phyloP scores from a whole-genome alignment of 768 basidiomycete species.

The Rhodosporidiobolus odoratus region DNA sequence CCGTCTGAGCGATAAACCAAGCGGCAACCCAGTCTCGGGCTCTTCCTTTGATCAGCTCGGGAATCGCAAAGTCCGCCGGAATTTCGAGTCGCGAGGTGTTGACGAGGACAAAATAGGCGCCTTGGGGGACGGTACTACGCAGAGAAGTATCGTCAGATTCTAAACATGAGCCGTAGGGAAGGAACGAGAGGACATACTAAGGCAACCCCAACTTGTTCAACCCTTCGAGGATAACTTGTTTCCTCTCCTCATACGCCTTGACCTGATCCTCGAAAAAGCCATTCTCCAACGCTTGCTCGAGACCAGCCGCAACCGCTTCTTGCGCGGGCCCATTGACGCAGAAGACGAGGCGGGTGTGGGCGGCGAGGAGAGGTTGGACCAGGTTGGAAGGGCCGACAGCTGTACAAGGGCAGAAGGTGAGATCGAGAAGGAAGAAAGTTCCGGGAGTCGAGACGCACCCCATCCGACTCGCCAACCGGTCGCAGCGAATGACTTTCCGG shows the following conservation, averaged over 20 bases:
- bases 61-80: conserved; percentile 45
- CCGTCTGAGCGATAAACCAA: conserved; percentile 42
- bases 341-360: conserved; percentile 84
- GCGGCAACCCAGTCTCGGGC: conserved; percentile 48
- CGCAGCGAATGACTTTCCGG: conserved; percentile 69
- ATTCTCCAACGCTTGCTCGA: conserved; percentile 71
- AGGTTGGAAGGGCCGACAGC: conserved; percentile 9
- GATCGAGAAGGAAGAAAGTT: conserved; percentile 77
- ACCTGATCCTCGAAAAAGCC: conserved; percentile 73
- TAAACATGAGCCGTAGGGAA: background rate
- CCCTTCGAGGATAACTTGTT: conserved; percentile 65
- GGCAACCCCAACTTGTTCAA: conserved; percentile 62
- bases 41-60: conserved; percentile 45
- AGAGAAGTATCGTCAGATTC: background rate
- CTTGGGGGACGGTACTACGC: conserved; percentile 80
- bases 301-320: conserved; percentile 61
- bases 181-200: conserved; percentile 10
- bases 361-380: conserved; percentile 61
- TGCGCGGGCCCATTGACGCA: conserved; percentile 50
- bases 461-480: conserved; percentile 98
- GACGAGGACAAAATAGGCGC: conserved; percentile 81
- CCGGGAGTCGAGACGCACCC: conserved; percentile 80
- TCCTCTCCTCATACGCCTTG: conserved; percentile 71
- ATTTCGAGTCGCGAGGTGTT: conserved; percentile 47
- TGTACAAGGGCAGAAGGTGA: no score